These are phyloP conservation scores for Epipyxis sp. DNA, from an alignment of 108 stramenopile species.

Conservation along the genomic window DNA sequence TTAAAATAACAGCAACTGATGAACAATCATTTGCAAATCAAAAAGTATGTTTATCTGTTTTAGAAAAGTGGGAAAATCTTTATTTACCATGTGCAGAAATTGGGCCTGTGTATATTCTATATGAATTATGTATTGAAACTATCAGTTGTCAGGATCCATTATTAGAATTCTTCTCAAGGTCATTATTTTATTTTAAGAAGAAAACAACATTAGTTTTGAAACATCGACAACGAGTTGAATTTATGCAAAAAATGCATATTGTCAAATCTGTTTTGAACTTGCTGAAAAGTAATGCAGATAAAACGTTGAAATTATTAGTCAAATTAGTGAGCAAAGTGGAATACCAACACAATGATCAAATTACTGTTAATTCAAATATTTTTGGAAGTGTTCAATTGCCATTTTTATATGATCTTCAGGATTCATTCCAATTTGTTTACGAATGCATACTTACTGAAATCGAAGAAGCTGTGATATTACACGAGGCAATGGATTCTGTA, in stretches of 20 bases:
- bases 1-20: neutral
- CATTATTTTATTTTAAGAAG: conserved; percentile 4
- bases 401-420: neutral
- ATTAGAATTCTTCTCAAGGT: neutral
- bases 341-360: neutral
- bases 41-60: conserved; percentile 1
- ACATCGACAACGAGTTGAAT: neutral
- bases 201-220: neutral
- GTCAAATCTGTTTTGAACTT: neutral
- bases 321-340: neutral
- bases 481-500: neutral
- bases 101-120: conserved; percentile 2
- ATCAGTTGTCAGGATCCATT: neutral
- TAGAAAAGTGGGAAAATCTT: no score
- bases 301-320: neutral
- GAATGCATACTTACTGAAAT: neutral
- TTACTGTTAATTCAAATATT: neutral
- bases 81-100: neutral
- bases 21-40: neutral
- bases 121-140: neutral
- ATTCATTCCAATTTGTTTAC: neutral
- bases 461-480: neutral
- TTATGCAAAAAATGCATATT: neutral
- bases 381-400: neutral
- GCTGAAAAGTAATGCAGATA: neutral